Evolutionary conservation across 2,329 filamentous ascomycete species (phyloP).

Genomic region (Pseudonectria buxi): DNA sequence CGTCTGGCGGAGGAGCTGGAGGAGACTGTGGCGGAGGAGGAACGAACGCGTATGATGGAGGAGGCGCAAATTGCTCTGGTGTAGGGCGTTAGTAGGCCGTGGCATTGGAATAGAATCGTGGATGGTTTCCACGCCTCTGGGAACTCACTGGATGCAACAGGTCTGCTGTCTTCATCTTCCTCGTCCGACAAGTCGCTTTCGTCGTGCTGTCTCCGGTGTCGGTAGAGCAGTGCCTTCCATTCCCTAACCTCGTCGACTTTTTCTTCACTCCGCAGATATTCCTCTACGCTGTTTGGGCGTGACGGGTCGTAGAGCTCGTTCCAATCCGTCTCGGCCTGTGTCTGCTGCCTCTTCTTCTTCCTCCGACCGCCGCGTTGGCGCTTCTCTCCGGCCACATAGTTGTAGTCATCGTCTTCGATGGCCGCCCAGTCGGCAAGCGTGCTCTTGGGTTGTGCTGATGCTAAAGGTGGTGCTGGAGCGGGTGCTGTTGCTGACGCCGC

Average conservation of each 20-base stretch:
- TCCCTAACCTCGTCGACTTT: slow-evolving; percentile 71
- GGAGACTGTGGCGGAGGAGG: slow-evolving; percentile 47
- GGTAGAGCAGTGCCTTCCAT: slow-evolving; percentile 78
- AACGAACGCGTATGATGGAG: slow-evolving; percentile 48
- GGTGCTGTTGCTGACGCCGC: slow-evolving; percentile 28
- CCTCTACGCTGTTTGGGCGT: slow-evolving; percentile 74
- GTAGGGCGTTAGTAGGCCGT: slow-evolving; percentile 12
- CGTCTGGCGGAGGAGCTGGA: slow-evolving; percentile 42
- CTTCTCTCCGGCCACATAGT: slow-evolving; percentile 57
- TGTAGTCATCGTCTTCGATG: slow-evolving; percentile 73
- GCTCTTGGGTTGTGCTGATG: slow-evolving; percentile 48
- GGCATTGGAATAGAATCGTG: neutral
- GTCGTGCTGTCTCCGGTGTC: slow-evolving; percentile 49
- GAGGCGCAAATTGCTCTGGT: slow-evolving; percentile 54
- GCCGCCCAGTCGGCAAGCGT: slow-evolving; percentile 76
- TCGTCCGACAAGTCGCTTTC: slow-evolving; percentile 35
- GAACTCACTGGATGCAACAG: slow-evolving; percentile 28
- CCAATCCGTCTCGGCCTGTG: slow-evolving; percentile 66
- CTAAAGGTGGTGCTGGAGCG: slow-evolving; percentile 22
- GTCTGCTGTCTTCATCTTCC: slow-evolving; percentile 27
- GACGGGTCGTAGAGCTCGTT: slow-evolving; percentile 85
- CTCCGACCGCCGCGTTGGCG: slow-evolving; percentile 71
- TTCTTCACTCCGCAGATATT: slow-evolving; percentile 80
- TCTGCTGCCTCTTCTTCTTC: slow-evolving; percentile 59
- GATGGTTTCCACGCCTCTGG: too few species aligned